A percentile compares a stretch with the other conserved stretches of the same genome.
Evolutionary conservation across 768 basidiomycete genomes (phyloP).

Genomic region (Boletus reticuloceps): DNA sequence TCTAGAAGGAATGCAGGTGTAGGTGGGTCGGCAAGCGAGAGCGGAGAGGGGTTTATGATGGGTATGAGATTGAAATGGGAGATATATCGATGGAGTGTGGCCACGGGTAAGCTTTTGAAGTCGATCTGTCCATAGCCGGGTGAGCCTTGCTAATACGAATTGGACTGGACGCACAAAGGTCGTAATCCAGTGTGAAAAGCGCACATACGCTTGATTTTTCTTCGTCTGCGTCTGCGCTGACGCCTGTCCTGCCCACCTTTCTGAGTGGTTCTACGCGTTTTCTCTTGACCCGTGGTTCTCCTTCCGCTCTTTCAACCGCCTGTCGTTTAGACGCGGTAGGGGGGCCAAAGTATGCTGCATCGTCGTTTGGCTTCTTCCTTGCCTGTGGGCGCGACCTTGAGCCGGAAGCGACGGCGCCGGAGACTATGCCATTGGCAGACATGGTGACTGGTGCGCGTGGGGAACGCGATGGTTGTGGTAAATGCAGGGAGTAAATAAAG

Average conservation of each 20-base stretch:
- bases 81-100: slow-evolving; percentile 69
- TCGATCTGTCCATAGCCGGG: slow-evolving; percentile 53
- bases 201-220: slow-evolving; percentile 30
- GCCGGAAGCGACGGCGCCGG: slow-evolving; percentile 34
- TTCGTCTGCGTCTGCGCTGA: slow-evolving; percentile 31
- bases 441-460: slow-evolving; percentile 10
- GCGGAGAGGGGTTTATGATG: slow-evolving; percentile 65
- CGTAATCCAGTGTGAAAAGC: neutral
- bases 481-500: neutral
- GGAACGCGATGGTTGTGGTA: slow-evolving; percentile 2
- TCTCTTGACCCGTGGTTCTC: slow-evolving; percentile 72
- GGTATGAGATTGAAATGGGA: slow-evolving; percentile 72
- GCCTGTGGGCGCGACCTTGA: slow-evolving; percentile 64
- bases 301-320: slow-evolving; percentile 65
- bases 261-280: slow-evolving; percentile 57
- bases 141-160: slow-evolving; percentile 5
- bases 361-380: slow-evolving; percentile 62
- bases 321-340: slow-evolving; percentile 60
- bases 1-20: slow-evolving; percentile 60
- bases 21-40: slow-evolving; percentile 65
- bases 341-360: slow-evolving; percentile 68
- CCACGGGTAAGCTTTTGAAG: slow-evolving; percentile 65
- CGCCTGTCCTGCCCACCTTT: slow-evolving; percentile 39
- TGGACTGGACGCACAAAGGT: neutral
- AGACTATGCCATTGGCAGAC: slow-evolving; percentile 25